Evolutionary conservation across 2,329 filamentous ascomycete genomes (phyloP), one percentile per base, ranked within the genome.

Genomic region (Penicillium sp.): DNA sequence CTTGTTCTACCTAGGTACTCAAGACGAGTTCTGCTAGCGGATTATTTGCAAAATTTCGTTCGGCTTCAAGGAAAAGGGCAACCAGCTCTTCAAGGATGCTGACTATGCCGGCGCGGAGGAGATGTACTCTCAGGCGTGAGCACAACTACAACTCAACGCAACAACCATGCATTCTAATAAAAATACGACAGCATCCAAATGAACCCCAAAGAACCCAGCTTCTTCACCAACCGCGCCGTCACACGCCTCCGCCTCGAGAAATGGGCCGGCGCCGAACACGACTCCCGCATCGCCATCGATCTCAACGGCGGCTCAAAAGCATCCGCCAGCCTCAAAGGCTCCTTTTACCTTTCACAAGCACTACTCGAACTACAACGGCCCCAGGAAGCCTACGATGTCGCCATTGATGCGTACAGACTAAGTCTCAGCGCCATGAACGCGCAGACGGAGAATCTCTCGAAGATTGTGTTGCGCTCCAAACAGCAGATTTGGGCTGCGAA

Each of bases 201-300:
- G 68, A 90, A 96, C 72, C 82, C 89, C 3, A 81, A 79, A 55
- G 94, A 96, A 68, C 84, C 88, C 1, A 79, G 88, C 28, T 82
- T 96, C 51, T 97, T 91, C 75, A 93, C 91, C 40, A 97, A 97
- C 75, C 89, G 92, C 54, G 90, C 91, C 52, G 88, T 96, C 75
- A 86, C 88, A 3, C 84, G 91, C 42, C 79, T 94, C 58, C 89
- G 88, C 73, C 81, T 96, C 21, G 76, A 81, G 59, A 79, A 84
- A 64, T 95, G 87, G 83, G 82, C 89, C 28, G 85, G 81, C 9
- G 91, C 88, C 49, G 86, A 94, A 61, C 78, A 84, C 59, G 92
- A 97, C 73, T 93, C 91, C 68, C 74, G 87, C 53, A 79, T 84
- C 52, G 91, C 89, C 61, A 86, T 97, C 50, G 80, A 84, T 58